phyloP scores from a whole-genome alignment of 2,329 filamentous ascomycete genomes.

The Herpotrichia juniperi region DNA sequence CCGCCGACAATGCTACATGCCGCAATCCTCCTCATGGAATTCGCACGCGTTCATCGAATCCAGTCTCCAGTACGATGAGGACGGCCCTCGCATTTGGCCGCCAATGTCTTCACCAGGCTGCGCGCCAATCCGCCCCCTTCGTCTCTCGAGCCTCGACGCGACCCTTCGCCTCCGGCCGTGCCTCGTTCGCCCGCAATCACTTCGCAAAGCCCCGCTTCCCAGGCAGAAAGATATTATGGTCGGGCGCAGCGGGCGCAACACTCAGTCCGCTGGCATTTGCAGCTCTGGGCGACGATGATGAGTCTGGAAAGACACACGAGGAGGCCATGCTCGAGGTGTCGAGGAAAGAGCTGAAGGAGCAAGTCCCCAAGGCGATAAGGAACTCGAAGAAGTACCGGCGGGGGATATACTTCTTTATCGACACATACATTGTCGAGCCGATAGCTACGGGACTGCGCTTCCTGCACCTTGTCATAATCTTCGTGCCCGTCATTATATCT shows the following conservation, averaged over 20 bases:
- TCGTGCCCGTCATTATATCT: conserved; percentile 83
- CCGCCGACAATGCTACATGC: conserved; percentile 1
- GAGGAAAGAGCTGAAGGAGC: conserved; percentile 75
- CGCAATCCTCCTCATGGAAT: conserved; percentile 27
- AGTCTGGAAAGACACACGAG: conserved; percentile 71
- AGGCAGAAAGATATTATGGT: conserved; percentile 38
- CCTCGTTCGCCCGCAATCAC: conserved; percentile 35
- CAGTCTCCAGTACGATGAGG: conserved; percentile 53
- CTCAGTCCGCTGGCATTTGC: conserved; percentile 66
- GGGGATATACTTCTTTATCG: conserved; percentile 69
- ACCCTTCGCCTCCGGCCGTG: conserved; percentile 28
- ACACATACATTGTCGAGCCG: conserved; percentile 79
- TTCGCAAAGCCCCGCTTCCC: conserved; percentile 44
- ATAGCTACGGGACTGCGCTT: conserved; percentile 88
- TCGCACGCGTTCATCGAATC: conserved; percentile 23
- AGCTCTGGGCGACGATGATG: conserved; percentile 59
- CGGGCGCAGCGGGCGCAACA: conserved; percentile 34
- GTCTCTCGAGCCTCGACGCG: conserved; percentile 26
- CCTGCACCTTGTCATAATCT: conserved; percentile 83
- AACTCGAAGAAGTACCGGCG: conserved; percentile 65
- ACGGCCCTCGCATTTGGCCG: conserved; percentile 56
- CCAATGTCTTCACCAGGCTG: conserved; percentile 54
- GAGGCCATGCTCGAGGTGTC: conserved; percentile 86
- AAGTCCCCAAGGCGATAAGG: conserved; percentile 66
- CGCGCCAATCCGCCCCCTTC: conserved; percentile 29